These are phyloP conservation scores for Thermothelomyces thermophilus DNA, from an alignment of 2,329 filamentous ascomycete genomes.

Conservation along the genomic window DNA sequence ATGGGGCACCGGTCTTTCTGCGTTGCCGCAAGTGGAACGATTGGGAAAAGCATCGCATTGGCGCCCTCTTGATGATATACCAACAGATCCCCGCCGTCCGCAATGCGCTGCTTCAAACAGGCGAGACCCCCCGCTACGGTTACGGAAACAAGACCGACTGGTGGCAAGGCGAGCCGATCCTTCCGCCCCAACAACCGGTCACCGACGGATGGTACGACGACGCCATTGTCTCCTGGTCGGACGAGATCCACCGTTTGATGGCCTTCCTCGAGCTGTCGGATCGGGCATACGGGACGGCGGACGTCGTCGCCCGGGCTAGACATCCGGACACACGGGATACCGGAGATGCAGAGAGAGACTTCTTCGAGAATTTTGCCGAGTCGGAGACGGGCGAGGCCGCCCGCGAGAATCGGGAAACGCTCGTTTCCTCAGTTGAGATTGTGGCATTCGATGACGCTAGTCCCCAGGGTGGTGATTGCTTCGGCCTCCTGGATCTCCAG, in stretches of 20 bases:
- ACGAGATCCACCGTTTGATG: conserved; percentile 56
- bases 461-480: conserved; percentile 3
- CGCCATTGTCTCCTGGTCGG: conserved; percentile 34
- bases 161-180: conserved; percentile 54
- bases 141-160: conserved; percentile 54
- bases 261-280: conserved; percentile 57
- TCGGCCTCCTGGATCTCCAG: conserved; percentile 18
- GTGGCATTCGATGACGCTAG: conserved; percentile 1
- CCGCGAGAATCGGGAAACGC: not conserved
- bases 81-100: conserved; percentile 53
- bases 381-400: not conserved
- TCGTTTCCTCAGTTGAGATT: conserved; percentile 15
- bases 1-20: conserved; percentile 47
- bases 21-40: conserved; percentile 30
- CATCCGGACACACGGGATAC: conserved; percentile 29
- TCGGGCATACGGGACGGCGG: conserved; percentile 51
- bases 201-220: conserved; percentile 21
- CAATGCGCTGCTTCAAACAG: conserved; percentile 46
- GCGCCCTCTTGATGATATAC: conserved; percentile 50
- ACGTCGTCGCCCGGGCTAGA: conserved; percentile 36
- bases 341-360: conserved; percentile 36
- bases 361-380: conserved; percentile 38
- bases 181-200: conserved; percentile 32
- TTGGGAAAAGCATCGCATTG: conserved; percentile 38
- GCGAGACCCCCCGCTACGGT: conserved; percentile 32